phyloP scores from a whole-genome alignment of 495 filamentous ascomycete species.

The Mytilinidion resinicola region DNA sequence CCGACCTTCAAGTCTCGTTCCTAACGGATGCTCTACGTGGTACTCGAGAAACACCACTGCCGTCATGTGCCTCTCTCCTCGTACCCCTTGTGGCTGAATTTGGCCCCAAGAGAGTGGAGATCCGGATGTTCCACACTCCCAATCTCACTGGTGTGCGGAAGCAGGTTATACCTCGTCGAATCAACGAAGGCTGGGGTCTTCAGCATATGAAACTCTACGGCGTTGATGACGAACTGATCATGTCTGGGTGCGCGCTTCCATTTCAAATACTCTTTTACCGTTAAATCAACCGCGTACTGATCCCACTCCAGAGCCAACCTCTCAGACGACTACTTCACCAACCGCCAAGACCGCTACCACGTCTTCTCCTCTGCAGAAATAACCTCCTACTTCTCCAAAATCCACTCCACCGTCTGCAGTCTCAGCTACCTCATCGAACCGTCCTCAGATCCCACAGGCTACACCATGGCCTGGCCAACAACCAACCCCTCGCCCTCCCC shows the following conservation, averaged over 20 bases:
- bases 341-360: slow-evolving; percentile 92
- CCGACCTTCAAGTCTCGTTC: slow-evolving; percentile 76
- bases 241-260: slow-evolving; percentile 62
- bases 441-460: slow-evolving; percentile 47
- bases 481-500: slow-evolving; percentile 68
- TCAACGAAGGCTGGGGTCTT: slow-evolving; percentile 97
- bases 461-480: slow-evolving; percentile 70
- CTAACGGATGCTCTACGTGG: slow-evolving; percentile 90
- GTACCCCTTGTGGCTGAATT: slow-evolving; percentile 75
- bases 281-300: no score
- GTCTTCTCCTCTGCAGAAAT: slow-evolving; percentile 72
- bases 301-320: slow-evolving; percentile 64
- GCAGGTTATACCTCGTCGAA: slow-evolving; percentile 71
- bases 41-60: slow-evolving; percentile 79
- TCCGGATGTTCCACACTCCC: slow-evolving; percentile 96
- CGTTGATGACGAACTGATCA: slow-evolving; percentile 88
- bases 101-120: slow-evolving; percentile 78
- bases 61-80: slow-evolving; percentile 86
- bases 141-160: slow-evolving; percentile 87
- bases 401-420: slow-evolving; percentile 70
- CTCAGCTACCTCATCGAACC: slow-evolving; percentile 77
- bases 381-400: slow-evolving; percentile 70
- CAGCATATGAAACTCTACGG: slow-evolving; percentile 99
- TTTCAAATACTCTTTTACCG: no score
- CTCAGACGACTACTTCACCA: slow-evolving; percentile 91